Base-by-base conservation (phyloP, 805 yeast genomes). In the Yamadazyma olivae region DNA sequence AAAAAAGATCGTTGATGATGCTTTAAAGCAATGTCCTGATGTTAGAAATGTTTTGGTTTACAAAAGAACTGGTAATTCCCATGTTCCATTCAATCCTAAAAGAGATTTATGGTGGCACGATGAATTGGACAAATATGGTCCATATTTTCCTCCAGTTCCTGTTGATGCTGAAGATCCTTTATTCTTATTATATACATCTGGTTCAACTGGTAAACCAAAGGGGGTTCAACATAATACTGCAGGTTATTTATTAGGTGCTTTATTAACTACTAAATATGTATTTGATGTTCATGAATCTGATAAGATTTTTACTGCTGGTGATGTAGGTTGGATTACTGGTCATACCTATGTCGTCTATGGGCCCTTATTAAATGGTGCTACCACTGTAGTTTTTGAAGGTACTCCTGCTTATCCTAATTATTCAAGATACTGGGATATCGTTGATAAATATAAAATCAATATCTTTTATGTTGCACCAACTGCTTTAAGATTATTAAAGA, bases 391-490 rank as follows among this genome's bases (percentile, higher is more conserved):
- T 39, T 93, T 93, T 59, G 98, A 93, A 71, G 93, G 96, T 41
- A 93, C 99, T 14, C 98, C 99, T 25, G 96, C 96, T 24, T 88
- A 89, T 66, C 99, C 98, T 49, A 82, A 84, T 56, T 90, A 79
- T 58, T 88, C 95, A 41, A 80, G 99, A 66, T 91, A 88, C 73
- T 93, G 98, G 97, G 84, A 90, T 63, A 90, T 93, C 54, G 84
- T 93, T 46, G 95, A 90, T 64, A 77, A 83, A 62, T 79, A 93
- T 71, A 82, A 75, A 67, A 96, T 88, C 35, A 90, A 95, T 37
- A 97, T 90, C 58, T 91, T 93, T 71, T 93, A 93, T 64, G 96
- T 93, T 48, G 99, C 99, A 5, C 99, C 99, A 58, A 93, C 99
- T 27, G 98, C 98, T 13, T 75, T 93, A 56, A 83, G 99, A 64